Base-by-base conservation (phyloP, 306 rosid species). In the Cajanus cajan region DNA sequence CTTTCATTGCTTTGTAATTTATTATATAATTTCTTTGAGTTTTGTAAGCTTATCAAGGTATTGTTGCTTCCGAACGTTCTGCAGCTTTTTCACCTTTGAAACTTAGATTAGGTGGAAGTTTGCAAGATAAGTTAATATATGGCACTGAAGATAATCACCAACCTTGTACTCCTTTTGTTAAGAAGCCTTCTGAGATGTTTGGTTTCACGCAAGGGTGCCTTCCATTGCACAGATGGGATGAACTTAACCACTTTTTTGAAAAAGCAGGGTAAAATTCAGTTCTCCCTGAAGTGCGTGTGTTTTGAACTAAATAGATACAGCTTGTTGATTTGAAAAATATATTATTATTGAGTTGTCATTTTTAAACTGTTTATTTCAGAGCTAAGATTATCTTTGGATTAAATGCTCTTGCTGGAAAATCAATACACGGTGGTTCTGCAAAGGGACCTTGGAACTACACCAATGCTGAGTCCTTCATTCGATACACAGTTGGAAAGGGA, bases 51-150 rank as follows among this genome's bases (percentile, higher is more conserved):
- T 21, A 34, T 54, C 36, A 74, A 74, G 59, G 8, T 44, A 25
- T 59, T 4, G 12, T 68, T 34, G 73, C 47, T 51, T 66, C 2
- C 68, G 68, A 81, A 78, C 68, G 76, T 80, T 86, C 5, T 86
- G 88, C 94, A 94, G 98, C 94, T n/a, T 94, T 94, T 86, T 86
- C 94, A 10, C 97, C 98, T 12, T 74, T 94, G 85, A 94, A 94
- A 80, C 77, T 94, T 55, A 90, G 97, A 88, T 81, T 94, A 76
- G 97, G 98, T 9, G 98, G 98, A 36, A 85, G 78, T 12, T 88
- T 94, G 88, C 96, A 94, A 87, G 98, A 94, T 44, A 89, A 86
- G 85, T 80, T 92, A 50, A 83, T 65, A 62, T 94, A 94, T 84
- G 95, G 80, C 1, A 94, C 95, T 58, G 82, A 80, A 45, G 92